A percentile compares a stretch with the other conserved stretches of the same genome.
phyloP scores from a whole-genome alignment of 2,329 filamentous ascomycete genomes.

The Epichloe festucae region DNA sequence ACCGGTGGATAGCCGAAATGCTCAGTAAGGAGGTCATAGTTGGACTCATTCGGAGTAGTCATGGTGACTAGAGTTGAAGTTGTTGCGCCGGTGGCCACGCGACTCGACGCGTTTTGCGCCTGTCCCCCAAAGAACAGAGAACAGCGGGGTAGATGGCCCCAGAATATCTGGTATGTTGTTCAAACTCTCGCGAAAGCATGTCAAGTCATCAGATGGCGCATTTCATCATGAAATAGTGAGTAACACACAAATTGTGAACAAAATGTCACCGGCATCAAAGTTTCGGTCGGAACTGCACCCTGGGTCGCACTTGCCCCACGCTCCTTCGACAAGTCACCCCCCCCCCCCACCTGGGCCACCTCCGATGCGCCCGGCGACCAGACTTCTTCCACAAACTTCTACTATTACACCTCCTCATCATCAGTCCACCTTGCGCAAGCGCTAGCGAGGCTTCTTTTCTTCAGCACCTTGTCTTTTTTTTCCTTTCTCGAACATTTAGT shows the following conservation, averaged over 20 bases:
- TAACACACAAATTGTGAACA: not conserved
- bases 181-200: not conserved
- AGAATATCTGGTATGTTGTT: not conserved
- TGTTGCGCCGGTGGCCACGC: conserved; percentile 9
- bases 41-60: conserved; percentile 26
- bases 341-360: conserved; percentile 5
- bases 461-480: not conserved
- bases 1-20: conserved; percentile 91
- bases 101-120: conserved; percentile 6
- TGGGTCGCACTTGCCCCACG: not conserved
- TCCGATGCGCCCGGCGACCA: not conserved
- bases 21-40: conserved; percentile 71
- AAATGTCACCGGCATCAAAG: not conserved
- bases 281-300: not conserved
- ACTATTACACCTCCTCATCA: not conserved
- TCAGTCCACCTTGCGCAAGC: not conserved
- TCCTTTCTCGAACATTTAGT: not conserved
- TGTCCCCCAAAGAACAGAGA: not conserved
- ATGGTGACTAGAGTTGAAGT: conserved; percentile 11
- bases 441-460: not conserved
- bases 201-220: not conserved
- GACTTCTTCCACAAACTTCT: not conserved
- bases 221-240: not conserved
- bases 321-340: not conserved
- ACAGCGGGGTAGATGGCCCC: not conserved